A percentile compares a stretch with the other conserved stretches of the same genome.
Conservation (phyloP, 192 early-diverging fungal species). For the Backusella australiensis region DNA sequence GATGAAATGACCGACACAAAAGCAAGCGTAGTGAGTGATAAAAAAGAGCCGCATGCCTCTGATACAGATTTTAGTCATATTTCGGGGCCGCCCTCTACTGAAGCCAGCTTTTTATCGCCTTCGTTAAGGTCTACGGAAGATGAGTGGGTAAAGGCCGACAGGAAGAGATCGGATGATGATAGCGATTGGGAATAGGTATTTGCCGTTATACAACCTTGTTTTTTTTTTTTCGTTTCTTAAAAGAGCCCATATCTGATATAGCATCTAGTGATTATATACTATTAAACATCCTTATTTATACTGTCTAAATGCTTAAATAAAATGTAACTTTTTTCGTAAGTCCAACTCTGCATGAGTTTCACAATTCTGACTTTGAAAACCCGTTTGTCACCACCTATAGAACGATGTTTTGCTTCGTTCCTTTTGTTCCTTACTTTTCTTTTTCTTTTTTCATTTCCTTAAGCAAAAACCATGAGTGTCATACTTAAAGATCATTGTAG, state of each 20-base stretch:
- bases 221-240: neutral
- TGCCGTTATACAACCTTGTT: too few species aligned
- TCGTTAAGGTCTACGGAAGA: constrained; percentile 14
- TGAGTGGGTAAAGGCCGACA: constrained; percentile 24
- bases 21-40: neutral
- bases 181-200: constrained; percentile 33
- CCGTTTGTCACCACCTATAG: neutral
- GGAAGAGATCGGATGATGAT: constrained; percentile 20
- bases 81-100: constrained; percentile 25
- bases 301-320: too few species aligned
- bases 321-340: too few species aligned
- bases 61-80: constrained; percentile 26
- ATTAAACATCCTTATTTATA: too few species aligned
- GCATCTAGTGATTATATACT: too few species aligned
- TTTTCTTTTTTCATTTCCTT: neutral
- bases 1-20: neutral
- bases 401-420: neutral
- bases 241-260: neutral
- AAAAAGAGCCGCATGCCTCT: neutral
- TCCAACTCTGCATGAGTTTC: neutral
- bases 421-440: neutral
- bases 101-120: constrained; percentile 28
- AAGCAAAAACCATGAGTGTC: constrained; percentile 14
- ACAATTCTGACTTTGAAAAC: neutral
- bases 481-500: constrained; percentile 61